A percentile compares a stretch with the other conserved stretches of the same genome.
These are phyloP conservation scores for Takashimella tepidaria DNA, from an alignment of 1,284 basidiomycete species.

Conservation along the genomic window DNA sequence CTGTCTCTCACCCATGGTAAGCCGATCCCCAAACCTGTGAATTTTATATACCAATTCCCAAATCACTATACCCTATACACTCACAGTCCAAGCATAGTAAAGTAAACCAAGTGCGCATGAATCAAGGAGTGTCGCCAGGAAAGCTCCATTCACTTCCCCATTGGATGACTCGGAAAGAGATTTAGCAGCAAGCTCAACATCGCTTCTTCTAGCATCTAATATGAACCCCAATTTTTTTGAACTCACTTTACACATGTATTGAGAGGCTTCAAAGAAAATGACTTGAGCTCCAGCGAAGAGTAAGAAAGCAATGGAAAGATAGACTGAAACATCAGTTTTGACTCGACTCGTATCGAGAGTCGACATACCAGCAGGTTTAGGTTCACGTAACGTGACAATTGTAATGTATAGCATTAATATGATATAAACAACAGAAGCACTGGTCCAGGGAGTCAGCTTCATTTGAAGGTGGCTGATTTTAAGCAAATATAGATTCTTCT, in stretches of 20 bases:
- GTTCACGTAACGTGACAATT: constrained; percentile 62
- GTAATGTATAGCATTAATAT: constrained; percentile 70
- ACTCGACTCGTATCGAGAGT: not conserved
- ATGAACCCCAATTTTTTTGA: not conserved
- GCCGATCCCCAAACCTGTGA: no score
- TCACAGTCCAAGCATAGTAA: constrained; percentile 73
- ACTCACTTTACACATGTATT: constrained; percentile 68
- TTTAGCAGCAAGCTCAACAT: no score
- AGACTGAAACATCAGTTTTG: constrained; percentile 42
- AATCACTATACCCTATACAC: constrained; percentile 39
- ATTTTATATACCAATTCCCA: no score
- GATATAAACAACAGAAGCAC: constrained; percentile 63
- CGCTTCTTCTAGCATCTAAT: no score
- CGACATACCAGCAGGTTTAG: constrained; percentile 54
- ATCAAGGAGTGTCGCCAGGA: constrained; percentile 61
- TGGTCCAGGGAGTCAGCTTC: constrained; percentile 31
- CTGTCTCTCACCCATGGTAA: no score
- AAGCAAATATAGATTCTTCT: not conserved
- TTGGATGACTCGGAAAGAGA: constrained; percentile 55
- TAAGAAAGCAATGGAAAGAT: constrained; percentile 59
- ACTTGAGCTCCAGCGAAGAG: constrained; percentile 71
- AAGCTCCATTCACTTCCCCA: constrained; percentile 68
- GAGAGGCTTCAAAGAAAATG: constrained; percentile 67
- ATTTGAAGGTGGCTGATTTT: no score
- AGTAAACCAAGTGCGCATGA: constrained; percentile 64